Conservation (phyloP, 2,329 filamentous ascomycete species). For the Cladosporium halotolerans region DNA sequence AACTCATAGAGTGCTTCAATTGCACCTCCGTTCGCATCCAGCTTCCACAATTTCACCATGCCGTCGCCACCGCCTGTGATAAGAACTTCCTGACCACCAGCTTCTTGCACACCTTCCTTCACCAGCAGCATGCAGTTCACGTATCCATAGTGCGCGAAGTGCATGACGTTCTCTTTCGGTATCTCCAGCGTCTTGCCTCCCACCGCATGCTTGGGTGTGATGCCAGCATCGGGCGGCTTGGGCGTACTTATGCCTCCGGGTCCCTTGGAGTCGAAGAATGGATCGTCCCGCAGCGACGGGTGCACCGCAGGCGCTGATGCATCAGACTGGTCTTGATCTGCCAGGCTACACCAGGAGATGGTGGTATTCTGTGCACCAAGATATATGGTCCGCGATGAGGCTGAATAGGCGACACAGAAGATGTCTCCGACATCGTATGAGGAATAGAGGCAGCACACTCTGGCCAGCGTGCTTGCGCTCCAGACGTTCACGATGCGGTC, state of each 20-base stretch:
- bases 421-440: constrained; percentile 92
- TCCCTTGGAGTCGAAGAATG: constrained; percentile 88
- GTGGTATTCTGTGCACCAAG: constrained; percentile 90
- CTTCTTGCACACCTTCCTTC: constrained; percentile 62
- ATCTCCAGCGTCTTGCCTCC: constrained; percentile 71
- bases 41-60: constrained; percentile 86
- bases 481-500: constrained; percentile 94
- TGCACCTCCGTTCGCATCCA: constrained; percentile 55
- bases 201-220: constrained; percentile 41
- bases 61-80: constrained; percentile 92
- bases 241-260: constrained; percentile 77
- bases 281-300: constrained; percentile 75
- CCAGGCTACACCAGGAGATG: constrained; percentile 75
- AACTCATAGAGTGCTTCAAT: constrained; percentile 65
- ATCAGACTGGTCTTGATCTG: constrained; percentile 10
- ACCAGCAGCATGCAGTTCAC: constrained; percentile 93
- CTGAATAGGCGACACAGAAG: constrained; percentile 88
- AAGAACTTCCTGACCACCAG: constrained; percentile 68
- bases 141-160: constrained; percentile 93
- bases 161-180: constrained; percentile 68
- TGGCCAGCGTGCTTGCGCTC: constrained; percentile 68
- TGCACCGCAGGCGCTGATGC: constrained; percentile 32
- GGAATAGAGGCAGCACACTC: constrained; percentile 85
- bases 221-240: constrained; percentile 54
- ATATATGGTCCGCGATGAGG: constrained; percentile 73